These are phyloP conservation scores for Opeltia flavorubescens DNA, from an alignment of 495 filamentous ascomycete species.

Conservation along the genomic window DNA sequence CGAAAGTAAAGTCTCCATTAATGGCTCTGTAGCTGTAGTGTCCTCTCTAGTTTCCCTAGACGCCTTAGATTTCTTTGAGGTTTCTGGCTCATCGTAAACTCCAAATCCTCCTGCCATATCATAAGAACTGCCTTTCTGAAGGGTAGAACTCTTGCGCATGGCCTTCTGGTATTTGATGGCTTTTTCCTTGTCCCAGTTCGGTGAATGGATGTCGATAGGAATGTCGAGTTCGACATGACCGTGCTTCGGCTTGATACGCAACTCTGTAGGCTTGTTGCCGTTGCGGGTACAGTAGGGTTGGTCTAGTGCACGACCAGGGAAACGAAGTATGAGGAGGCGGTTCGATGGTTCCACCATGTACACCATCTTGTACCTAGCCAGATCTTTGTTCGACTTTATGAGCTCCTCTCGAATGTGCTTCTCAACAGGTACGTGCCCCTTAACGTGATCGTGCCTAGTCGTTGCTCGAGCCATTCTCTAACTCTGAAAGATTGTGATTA, in stretches of 20 bases:
- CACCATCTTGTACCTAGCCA: constrained; percentile 9
- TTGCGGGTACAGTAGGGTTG: constrained; percentile 41
- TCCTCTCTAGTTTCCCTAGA: not conserved
- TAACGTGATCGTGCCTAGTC: no score
- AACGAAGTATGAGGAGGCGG: constrained; percentile 43
- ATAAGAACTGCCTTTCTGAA: constrained; percentile 43
- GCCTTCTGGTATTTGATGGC: constrained; percentile 54
- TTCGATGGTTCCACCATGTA: constrained; percentile 7
- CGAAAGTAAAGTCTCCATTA: constrained; percentile 25
- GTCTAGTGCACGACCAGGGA: constrained; percentile 38
- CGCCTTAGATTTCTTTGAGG: constrained; percentile 12
- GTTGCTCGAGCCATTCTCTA: not conserved
- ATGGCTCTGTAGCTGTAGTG: constrained; percentile 4
- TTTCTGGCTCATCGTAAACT: constrained; percentile 18
- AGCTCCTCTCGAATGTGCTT: not conserved
- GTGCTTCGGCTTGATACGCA: constrained; percentile 53
- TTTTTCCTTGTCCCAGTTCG: constrained; percentile 50
- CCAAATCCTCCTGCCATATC: constrained; percentile 47
- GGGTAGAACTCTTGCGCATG: constrained; percentile 36
- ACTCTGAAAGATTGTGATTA: no score
- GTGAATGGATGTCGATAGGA: constrained; percentile 40
- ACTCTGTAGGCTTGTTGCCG: constrained; percentile 38
- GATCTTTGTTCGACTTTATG: not conserved
- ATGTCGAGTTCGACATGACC: constrained; percentile 66
- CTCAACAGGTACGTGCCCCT: not conserved